Base-by-base conservation (phyloP, 257 asterid genomes). In the Avicennia marina region DNA sequence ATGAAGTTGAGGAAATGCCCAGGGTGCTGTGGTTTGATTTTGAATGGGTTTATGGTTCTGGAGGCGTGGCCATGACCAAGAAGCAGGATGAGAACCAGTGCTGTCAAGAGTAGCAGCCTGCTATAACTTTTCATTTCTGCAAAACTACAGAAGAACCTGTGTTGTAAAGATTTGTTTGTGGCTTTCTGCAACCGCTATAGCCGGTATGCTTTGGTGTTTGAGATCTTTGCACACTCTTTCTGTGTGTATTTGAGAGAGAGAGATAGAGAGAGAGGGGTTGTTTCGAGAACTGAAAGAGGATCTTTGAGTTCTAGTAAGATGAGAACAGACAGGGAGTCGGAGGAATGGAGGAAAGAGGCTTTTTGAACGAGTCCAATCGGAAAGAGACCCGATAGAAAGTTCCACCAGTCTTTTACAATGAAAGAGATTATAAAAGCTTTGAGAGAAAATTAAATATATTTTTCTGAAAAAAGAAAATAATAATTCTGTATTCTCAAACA, bases 1-100 rank as follows among this genome's bases (percentile, higher is more conserved):
- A 80, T 60, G 67, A 69, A 70, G 59, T 80, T 81, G 65, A 71
- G 32, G 76, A 80, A 85, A 34, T 80, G 78, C 15, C 74, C 76
- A 0, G 67, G 44, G 13, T 17, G 54, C 13, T 56, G 70, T 33
- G 78, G 71, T 24, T 63, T 57, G 64, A 73, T 32, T 65, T 60
- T 72, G 80, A 80, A 76, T 20, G 65, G 46, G 24, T 79, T 70
- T 7, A 66, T 64, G 56, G 69, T 63, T 74, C 90, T 72, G 3
- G 88, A 69, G 16, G 72, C 88, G 50, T 58, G 57, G 50, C 77
- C 64, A 1, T 47, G 66, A 4, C 68, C 58, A 6, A 58, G 26
- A 22, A 74, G 36, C 20, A 69, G 43, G 24, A 73, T 25, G 27
- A 80, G 40, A 52, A 69, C 72, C 65, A 71, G 29, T 53, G 50